These are phyloP conservation scores for Phytophthora lateralis DNA, from an alignment of 352 stramenopile species.

Conservation along the genomic window DNA sequence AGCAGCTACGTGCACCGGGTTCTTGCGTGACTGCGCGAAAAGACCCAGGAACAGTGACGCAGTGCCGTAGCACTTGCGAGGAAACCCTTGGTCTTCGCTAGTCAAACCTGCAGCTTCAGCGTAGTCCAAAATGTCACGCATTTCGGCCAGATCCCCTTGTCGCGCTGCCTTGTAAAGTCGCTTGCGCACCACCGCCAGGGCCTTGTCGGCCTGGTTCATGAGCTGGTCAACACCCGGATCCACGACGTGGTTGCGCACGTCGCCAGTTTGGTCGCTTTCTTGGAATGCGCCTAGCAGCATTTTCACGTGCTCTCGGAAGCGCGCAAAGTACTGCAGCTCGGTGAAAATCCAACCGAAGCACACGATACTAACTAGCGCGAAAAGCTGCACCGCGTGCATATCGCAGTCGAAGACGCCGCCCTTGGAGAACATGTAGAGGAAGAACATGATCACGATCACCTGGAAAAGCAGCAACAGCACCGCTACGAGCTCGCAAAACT, in stretches of 20 bases:
- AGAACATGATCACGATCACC: constrained; percentile 65
- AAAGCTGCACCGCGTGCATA: constrained; percentile 55
- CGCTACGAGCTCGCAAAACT: constrained; percentile 69
- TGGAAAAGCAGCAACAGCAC: constrained; percentile 63
- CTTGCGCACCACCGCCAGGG: constrained; percentile 65
- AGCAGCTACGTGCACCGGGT: constrained; percentile 79
- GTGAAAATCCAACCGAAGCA: constrained; percentile 70
- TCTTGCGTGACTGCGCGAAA: constrained; percentile 77
- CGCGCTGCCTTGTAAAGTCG: constrained; percentile 77
- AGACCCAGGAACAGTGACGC: constrained; percentile 56
- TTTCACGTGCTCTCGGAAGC: constrained; percentile 84
- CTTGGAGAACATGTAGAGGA: constrained; percentile 87
- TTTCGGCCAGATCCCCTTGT: constrained; percentile 62
- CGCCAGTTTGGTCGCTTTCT: constrained; percentile 77
- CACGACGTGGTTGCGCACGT: constrained; percentile 73
- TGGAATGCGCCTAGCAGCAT: constrained; percentile 85
- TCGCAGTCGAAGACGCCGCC: constrained; percentile 64
- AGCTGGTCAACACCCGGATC: constrained; percentile 57
- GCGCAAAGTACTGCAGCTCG: constrained; percentile 72
- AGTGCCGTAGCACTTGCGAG: constrained; percentile 54
- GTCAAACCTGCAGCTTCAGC: constrained; percentile 48
- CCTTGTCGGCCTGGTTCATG: constrained; percentile 59
- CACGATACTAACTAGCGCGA: constrained; percentile 53
- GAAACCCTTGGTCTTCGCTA: constrained; percentile 53
- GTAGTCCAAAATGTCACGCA: constrained; percentile 67